phyloP scores from a whole-genome alignment of 345 rosid genomes.

The Bruguiera parviflora region DNA sequence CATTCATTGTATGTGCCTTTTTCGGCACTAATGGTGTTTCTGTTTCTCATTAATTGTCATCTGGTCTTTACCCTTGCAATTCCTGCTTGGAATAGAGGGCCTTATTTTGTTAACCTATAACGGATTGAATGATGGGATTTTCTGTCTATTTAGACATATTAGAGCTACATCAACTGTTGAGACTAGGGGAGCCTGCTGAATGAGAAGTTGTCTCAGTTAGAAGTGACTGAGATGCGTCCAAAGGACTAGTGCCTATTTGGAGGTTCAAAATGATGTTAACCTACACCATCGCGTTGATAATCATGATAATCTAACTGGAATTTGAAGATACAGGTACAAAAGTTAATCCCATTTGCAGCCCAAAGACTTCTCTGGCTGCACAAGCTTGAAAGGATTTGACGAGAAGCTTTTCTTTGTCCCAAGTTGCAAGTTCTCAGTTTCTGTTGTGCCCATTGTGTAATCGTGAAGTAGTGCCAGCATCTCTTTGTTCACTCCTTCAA shows the following conservation, averaged over 20 bases:
- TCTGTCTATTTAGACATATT: not conserved
- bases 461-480: conserved; percentile 32
- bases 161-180: not conserved
- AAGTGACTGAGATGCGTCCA: not conserved
- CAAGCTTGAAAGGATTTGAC: not conserved
- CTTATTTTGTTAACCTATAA: not conserved
- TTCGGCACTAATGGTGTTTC: too few relatives aligned
- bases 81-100: too few relatives aligned
- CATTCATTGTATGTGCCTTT: too few relatives aligned
- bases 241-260: conserved; percentile 3
- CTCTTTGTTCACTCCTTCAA: conserved; percentile 41
- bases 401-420: not conserved
- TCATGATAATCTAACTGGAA: conserved; percentile 13
- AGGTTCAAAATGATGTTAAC: conserved; percentile 8
- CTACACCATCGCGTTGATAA: conserved; percentile 1
- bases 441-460: conserved; percentile 20
- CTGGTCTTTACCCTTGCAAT: too few relatives aligned
- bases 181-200: not conserved
- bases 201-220: not conserved
- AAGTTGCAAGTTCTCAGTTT: conserved; percentile 12
- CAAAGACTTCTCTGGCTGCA: conserved; percentile 6
- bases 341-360: conserved; percentile 5
- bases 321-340: conserved; percentile 7
- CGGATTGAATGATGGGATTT: not conserved
- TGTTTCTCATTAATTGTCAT: too few relatives aligned